Evolutionary conservation across 192 early-diverging fungal genomes (phyloP), one percentile per base, ranked within the genome.

Genomic region (Coemansia reversa): DNA sequence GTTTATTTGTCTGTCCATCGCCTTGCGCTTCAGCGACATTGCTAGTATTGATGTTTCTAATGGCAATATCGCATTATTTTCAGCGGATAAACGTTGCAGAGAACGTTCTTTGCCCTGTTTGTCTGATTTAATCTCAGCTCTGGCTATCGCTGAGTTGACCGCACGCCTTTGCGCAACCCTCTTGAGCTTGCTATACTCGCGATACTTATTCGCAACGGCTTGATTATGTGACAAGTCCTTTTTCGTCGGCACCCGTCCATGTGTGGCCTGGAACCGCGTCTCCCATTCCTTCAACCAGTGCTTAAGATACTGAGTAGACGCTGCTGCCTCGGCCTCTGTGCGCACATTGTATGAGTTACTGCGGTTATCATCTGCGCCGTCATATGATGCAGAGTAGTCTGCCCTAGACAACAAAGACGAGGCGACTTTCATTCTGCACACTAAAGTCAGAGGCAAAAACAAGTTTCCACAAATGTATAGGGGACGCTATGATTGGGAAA

Each of bases 201-300:
- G 64, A 65, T 80, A 80, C 55, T 80, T 80, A 54, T 60, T 45
- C 1, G 69, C 65, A 54, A 80, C 65, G 11, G 74, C 68, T 18
- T 72, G 68, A 8, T 50, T 60, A 20, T 63, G 61, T 7, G 39
- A 12, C 24, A 80, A 58, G 45, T 80, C 77, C 18, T 39, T 35
- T 14, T 74, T 74, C n/a, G 64, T 68, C 7, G 77, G 72, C 2
- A 47, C 47, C 3, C 77, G 77, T 11, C 77, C 72, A 24, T 80
- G 60, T 11, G 53, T 61, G 29, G 39, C 61, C 33, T 67, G 54
- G 30, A 80, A 80, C 48, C 42, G 62, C 1, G 68, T 65, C 55
- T 80, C 77, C 77, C 77, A 80, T 53, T 47, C 52, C 49, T 80
- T 80, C 47, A 80, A 65, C 61, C 74, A 72, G 27, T 80, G 69